Evolutionary conservation across 2,329 filamentous ascomycete genomes (phyloP), one percentile per base, ranked within the genome.

Genomic region (Aspergillus pseudoviridinutans): DNA sequence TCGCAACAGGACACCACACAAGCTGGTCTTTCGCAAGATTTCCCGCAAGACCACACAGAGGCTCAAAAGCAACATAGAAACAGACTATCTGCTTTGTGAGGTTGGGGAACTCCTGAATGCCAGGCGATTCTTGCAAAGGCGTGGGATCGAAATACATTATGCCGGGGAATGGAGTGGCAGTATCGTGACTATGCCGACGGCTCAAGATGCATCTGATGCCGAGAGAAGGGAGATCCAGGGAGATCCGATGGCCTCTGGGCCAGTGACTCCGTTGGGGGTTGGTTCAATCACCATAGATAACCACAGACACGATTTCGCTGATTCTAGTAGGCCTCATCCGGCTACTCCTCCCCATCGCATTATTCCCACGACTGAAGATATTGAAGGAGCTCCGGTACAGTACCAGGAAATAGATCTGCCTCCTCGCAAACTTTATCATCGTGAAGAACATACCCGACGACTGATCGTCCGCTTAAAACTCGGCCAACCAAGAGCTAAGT

Each of bases 81-180:
- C 61, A 9, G 66, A 71, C 54, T 69, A 71, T 22, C 55, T 71
- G 20, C 58, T 71, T 56, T 76, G 69, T 28, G 59, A 67, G 22
- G 56, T 61, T 0, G 61, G 64, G 1, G 72, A 76, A 20, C 46
- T 76, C n/a, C 49, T 68, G 20, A 60, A 61, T 5, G 73, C 72
- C 22, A 67, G 66, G 49, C 61, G 58, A 25, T 76, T 69, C 50
- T 44, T 76, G 35, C 61, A 64, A 8, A 68, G 62, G n/a, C 63
- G 63, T 14, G 66, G 63, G 0, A 59, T 76, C 9, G 63, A 71
- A 44, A 59, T 60, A 27, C 60, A 41, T 3, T 66, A 70, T 55
- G 71, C 68, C 27, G 74, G 74, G 0, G 59, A 66, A 54, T 76
- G 74, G 74, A 64, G 58, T 24, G 67, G 67, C 44, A 64, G 64